Percentiles rank a stretch among this genome's conserved stretches.
Conservation (phyloP, 2,329 filamentous ascomycete species). For the Claviceps humidiphila region DNA sequence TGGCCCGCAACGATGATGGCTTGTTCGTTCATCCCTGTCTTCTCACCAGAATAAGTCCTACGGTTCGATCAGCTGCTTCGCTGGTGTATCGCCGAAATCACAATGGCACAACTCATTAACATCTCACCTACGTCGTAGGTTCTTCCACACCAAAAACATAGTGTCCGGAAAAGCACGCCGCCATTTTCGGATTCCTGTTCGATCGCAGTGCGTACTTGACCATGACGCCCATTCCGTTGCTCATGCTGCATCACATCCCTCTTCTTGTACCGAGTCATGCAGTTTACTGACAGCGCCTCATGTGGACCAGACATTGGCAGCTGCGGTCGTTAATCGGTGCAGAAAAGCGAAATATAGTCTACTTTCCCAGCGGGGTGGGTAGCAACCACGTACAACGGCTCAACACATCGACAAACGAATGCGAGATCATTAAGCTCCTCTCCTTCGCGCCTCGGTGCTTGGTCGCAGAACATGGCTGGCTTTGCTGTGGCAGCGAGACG, state of each 20-base stretch:
- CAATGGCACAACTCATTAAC: neutral
- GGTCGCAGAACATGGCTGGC: constrained; percentile 73
- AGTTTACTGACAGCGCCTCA: neutral
- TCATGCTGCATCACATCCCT: neutral
- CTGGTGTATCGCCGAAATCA: neutral
- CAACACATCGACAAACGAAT: constrained; percentile 55
- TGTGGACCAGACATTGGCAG: constrained; percentile 58
- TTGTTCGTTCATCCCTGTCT: constrained; percentile 24
- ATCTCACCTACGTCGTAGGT: constrained; percentile 27
- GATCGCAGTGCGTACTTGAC: constrained; percentile 41
- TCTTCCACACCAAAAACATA: constrained; percentile 52
- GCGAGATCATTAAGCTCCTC: constrained; percentile 58
- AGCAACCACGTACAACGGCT: constrained; percentile 53
- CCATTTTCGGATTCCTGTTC: constrained; percentile 55
- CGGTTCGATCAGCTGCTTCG: neutral
- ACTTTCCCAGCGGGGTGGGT: constrained; percentile 67
- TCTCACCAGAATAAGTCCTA: neutral
- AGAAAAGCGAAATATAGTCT: constrained; percentile 62
- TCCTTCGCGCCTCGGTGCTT: constrained; percentile 72
- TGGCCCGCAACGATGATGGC: constrained; percentile 43
- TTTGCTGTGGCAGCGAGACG: constrained; percentile 78
- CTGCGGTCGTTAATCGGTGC: constrained; percentile 82
- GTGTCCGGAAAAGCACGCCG: constrained; percentile 47
- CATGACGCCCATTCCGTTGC: neutral
- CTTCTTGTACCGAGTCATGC: neutral